phyloP scores from a whole-genome alignment of 805 yeast genomes.

The Candida parachauliodes region DNA sequence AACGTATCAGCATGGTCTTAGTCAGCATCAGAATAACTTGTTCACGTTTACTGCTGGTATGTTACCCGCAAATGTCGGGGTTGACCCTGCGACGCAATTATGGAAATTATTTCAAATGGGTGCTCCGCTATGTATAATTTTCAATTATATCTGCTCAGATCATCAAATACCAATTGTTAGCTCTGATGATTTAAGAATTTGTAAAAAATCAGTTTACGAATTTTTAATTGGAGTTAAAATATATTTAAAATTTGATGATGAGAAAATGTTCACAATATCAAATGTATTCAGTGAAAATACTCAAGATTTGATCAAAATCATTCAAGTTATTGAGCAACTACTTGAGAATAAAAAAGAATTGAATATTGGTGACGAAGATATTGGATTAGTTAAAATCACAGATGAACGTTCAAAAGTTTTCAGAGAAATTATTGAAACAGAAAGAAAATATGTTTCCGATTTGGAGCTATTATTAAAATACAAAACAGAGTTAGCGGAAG shows the following conservation, averaged over 20 bases:
- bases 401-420: constrained; percentile 75
- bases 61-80: constrained; percentile 64
- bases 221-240: constrained; percentile 83
- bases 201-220: constrained; percentile 87
- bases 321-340: constrained; percentile 66
- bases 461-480: constrained; percentile 70
- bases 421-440: constrained; percentile 82
- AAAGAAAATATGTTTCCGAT: constrained; percentile 89
- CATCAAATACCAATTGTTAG: constrained; percentile 57
- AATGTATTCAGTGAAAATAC: constrained; percentile 84
- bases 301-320: constrained; percentile 68
- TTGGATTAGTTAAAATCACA: constrained; percentile 28
- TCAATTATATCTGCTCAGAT: constrained; percentile 55
- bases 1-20: not conserved
- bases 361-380: constrained; percentile 5
- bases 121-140: constrained; percentile 81
- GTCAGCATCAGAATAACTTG: constrained; percentile 29
- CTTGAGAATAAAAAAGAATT: constrained; percentile 23
- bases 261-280: constrained; percentile 82
- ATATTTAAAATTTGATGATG: constrained; percentile 70
- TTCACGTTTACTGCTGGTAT: constrained; percentile 74
- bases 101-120: constrained; percentile 91
- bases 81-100: constrained; percentile 90
- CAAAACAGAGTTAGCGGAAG: constrained; percentile 60
- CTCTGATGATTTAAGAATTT: constrained; percentile 76